Conservation (phyloP, 1,139 yeast genomes). For the Taphrina wiesneri region DNA sequence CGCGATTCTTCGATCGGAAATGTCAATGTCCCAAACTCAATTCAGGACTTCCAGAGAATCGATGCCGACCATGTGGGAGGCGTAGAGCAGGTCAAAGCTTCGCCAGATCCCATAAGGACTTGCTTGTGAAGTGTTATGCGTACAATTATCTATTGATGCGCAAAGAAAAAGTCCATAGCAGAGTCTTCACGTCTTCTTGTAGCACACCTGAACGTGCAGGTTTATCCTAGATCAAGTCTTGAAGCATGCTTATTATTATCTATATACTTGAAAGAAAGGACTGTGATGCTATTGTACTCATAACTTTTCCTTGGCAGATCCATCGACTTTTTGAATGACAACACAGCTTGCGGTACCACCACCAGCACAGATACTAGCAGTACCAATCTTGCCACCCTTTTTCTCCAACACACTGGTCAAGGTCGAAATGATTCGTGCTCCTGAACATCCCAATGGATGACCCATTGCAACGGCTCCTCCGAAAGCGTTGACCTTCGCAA, state of each 20-base stretch:
- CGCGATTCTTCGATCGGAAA: too few relatives aligned
- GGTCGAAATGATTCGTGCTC: slow-evolving; percentile 91
- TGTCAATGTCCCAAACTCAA: too few relatives aligned
- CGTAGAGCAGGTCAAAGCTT: too few relatives aligned
- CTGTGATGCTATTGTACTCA: not conserved
- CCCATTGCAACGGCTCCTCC: slow-evolving; percentile 99
- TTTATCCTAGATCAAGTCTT: too few relatives aligned
- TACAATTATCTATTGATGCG: too few relatives aligned
- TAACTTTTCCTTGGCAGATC: slow-evolving; percentile 22
- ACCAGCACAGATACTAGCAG: slow-evolving; percentile 96
- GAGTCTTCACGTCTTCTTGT: too few relatives aligned
- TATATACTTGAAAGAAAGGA: not conserved
- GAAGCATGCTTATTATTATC: not conserved
- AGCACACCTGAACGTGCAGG: too few relatives aligned
- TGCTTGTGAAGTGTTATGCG: too few relatives aligned
- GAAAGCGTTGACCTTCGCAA: slow-evolving; percentile 78
- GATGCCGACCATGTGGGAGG: not conserved
- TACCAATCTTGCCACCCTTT: slow-evolving; percentile 78
- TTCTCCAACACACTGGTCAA: slow-evolving; percentile 72
- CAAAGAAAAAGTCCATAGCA: too few relatives aligned
- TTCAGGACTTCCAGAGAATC: too few relatives aligned
- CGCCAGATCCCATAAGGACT: too few relatives aligned
- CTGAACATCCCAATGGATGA: slow-evolving; percentile 96
- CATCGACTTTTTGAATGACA: slow-evolving; percentile 56
- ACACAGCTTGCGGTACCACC: slow-evolving; percentile 97